phyloP scores from a whole-genome alignment of 2,329 filamentous ascomycete genomes.

The Aspergillus terreus region DNA sequence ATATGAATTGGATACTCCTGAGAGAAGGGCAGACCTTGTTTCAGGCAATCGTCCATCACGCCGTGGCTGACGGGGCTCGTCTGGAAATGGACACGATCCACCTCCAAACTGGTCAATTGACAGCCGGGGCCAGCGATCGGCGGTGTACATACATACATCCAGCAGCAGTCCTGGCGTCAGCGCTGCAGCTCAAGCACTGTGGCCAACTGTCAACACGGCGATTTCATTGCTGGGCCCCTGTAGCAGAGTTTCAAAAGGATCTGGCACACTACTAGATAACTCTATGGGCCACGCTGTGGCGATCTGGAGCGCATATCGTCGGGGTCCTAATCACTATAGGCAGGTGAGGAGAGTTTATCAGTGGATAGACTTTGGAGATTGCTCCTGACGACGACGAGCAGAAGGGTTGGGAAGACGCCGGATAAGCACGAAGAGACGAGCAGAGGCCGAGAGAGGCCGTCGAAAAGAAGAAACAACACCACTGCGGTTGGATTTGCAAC shows the following conservation, averaged over 20 bases:
- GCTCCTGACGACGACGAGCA: neutral
- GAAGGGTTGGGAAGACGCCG: neutral
- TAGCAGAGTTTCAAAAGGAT: conserved; percentile 7
- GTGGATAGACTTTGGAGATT: neutral
- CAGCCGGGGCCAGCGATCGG: neutral
- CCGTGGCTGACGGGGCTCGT: no score
- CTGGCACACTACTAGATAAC: conserved; percentile 11
- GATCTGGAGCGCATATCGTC: neutral
- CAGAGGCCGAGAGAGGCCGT: no score
- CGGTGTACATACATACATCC: conserved; percentile 3
- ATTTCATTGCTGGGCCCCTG: conserved; percentile 6
- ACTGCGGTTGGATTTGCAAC: no score
- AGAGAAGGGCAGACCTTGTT: no score
- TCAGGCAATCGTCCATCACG: no score
- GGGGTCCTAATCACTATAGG: neutral
- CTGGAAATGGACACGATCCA: neutral
- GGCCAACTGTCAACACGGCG: conserved; percentile 3
- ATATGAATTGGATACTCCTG: no score
- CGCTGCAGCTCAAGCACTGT: conserved; percentile 7
- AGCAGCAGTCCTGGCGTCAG: conserved; percentile 8
- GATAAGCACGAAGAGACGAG: no score
- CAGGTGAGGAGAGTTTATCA: neutral
- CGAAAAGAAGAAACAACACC: no score
- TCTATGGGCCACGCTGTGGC: neutral
- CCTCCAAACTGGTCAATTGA: neutral